Evolutionary conservation across 116 monocot species (phyloP).

Genomic region (Iris pallida): DNA sequence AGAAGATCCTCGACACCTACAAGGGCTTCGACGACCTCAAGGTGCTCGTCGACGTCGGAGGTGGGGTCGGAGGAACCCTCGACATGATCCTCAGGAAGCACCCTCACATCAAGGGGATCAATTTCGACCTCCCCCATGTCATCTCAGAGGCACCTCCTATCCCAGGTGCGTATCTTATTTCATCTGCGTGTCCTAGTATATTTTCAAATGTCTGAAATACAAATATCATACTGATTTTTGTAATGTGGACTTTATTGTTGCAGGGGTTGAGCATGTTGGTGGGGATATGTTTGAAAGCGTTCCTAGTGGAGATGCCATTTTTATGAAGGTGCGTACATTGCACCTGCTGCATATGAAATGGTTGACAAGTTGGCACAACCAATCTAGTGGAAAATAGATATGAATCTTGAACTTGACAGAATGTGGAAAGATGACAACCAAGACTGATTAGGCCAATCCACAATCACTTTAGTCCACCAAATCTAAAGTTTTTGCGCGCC

Average conservation of each 20-base stretch:
- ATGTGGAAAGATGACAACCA: no score
- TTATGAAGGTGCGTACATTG: conserved; percentile 41
- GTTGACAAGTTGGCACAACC: no score
- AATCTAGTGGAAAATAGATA: no score
- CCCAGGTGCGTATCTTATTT: conserved; percentile 25
- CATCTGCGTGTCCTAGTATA: neutral
- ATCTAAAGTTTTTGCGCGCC: no score
- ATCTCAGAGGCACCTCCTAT: conserved; percentile 41
- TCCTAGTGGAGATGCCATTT: conserved; percentile 57
- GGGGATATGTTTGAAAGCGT: conserved; percentile 69
- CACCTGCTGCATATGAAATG: no score
- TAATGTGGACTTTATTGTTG: neutral
- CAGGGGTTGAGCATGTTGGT: conserved; percentile 59
- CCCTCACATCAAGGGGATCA: conserved; percentile 46
- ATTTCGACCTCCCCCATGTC: conserved; percentile 73
- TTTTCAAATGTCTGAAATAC: neutral
- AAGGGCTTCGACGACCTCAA: conserved; percentile 38
- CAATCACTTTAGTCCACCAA: no score
- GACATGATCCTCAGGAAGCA: conserved; percentile 32
- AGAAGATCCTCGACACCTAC: conserved; percentile 46
- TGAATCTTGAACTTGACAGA: no score
- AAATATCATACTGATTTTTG: neutral
- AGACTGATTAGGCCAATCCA: no score
- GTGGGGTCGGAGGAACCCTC: conserved; percentile 54
- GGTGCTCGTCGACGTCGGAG: conserved; percentile 61